Evolutionary conservation across 345 rosid genomes (phyloP).

Genomic region (Heritiera littoralis): DNA sequence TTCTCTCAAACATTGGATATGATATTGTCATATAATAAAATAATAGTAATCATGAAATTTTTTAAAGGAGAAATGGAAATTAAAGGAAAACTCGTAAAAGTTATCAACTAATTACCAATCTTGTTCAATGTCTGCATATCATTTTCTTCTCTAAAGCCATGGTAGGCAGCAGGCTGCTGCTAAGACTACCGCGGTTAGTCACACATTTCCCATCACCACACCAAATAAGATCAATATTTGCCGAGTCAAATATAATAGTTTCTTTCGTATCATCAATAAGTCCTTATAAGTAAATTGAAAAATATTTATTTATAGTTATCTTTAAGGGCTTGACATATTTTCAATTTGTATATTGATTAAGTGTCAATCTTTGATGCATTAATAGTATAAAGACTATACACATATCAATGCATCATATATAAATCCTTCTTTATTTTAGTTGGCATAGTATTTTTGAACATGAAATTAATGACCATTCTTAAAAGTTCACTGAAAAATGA

Average conservation of each 20-base stretch:
- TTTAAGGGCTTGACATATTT: too few relatives aligned
- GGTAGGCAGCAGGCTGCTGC: not conserved
- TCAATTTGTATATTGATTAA: too few relatives aligned
- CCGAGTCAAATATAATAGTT: not conserved
- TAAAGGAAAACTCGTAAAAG: not conserved
- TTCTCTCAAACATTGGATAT: too few relatives aligned
- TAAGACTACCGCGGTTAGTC: not conserved
- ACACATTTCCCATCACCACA: constrained; percentile 17
- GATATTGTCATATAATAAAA: not conserved
- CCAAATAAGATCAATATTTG: constrained; percentile 14
- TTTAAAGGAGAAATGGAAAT: too few relatives aligned
- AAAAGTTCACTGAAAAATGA: not conserved
- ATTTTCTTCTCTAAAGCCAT: not conserved
- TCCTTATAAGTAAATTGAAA: too few relatives aligned
- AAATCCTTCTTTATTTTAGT: not conserved
- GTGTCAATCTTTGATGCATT: too few relatives aligned
- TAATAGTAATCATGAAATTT: too few relatives aligned
- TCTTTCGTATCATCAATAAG: too few relatives aligned
- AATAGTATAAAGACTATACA: too few relatives aligned
- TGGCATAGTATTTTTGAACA: not conserved
- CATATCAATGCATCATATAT: too few relatives aligned
- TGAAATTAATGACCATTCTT: not conserved
- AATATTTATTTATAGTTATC: too few relatives aligned
- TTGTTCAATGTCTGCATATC: not conserved
- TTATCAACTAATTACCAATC: not conserved